Evolutionary conservation across 352 stramenopile species (phyloP), one percentile per base, ranked within the genome.

Genomic region (Phytophthora ramorum): DNA sequence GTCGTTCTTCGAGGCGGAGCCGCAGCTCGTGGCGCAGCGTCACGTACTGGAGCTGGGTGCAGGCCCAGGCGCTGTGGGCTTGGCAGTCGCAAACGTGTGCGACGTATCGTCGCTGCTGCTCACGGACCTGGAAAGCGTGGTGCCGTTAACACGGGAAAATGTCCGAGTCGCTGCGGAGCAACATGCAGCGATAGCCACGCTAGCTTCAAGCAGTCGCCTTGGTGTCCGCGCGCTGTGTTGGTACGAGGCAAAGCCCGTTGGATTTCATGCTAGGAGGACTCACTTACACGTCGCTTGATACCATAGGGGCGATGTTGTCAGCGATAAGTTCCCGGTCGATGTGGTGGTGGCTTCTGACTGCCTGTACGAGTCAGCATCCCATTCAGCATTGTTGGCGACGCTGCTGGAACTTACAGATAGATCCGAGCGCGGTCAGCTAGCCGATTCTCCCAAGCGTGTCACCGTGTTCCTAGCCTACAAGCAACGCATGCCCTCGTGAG

Each of bases 381-480:
- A 85, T 54, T 58, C 57, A 1, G 59, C 72, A 13, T 56, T 93
- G 22, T 47, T 84, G 3, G 10, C 51, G 16, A 85, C 85, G 12
- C 53, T 93, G n/a, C 20, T 75, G 7, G 63, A 70, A 6, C 50
- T 92, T 13, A 83, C 74, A 37, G 9, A 47, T 10, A 30, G 19
- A 17, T 48, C 45, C 17, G 16, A 45, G 14, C 50, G 8, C 20
- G 24, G 14, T 2, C 24, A 50, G 28, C n/a, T 28, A 38, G 28
- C 13, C 5, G n/a, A 64, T 34, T 17, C 3, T 3, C 24, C n/a
- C 13, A 19, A 44, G 54, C 30, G 28, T 20, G 16, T 26, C 34
- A 34, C 61, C 1, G 69, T 89, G n/a, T 71, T 85, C 13, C 54
- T 93, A 38, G 82, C 81, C 8, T 93, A 91, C 74, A 93, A 93